phyloP scores from a whole-genome alignment of 2,329 filamentous ascomycete genomes.

The Apiospora saccharicola region DNA sequence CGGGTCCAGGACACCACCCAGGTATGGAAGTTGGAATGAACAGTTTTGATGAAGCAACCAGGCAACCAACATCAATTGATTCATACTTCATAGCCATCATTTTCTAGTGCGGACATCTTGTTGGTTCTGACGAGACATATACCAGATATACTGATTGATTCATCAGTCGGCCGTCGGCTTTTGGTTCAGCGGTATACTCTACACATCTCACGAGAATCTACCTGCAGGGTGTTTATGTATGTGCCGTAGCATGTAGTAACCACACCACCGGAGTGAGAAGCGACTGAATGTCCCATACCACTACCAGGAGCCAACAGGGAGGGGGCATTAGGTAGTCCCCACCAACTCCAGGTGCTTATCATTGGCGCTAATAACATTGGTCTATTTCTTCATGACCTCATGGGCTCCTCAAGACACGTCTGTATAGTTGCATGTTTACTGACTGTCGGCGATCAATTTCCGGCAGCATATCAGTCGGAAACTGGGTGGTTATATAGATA shows the following conservation, averaged over 20 bases:
- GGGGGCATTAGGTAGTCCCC: neutral
- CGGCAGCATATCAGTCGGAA: neutral
- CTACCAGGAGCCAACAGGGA: too few species aligned
- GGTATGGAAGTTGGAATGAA: too few species aligned
- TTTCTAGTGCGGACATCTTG: neutral
- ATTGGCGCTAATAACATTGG: neutral
- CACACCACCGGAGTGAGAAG: neutral
- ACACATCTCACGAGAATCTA: neutral
- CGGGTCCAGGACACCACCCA: neutral
- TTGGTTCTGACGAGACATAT: too few species aligned
- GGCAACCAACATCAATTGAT: too few species aligned
- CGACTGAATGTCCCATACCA: neutral
- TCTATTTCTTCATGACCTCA: neutral
- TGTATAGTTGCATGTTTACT: neutral
- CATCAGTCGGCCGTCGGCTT: too few species aligned
- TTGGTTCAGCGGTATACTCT: too few species aligned
- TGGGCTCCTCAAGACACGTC: neutral
- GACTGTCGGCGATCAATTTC: neutral
- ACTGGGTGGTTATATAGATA: neutral
- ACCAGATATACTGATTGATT: too few species aligned
- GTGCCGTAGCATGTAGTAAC: neutral
- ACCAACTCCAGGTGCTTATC: conserved; percentile 17
- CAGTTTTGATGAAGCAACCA: neutral
- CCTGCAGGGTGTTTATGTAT: neutral
- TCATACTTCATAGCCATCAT: neutral